Base-by-base conservation (phyloP, 75 land plant species). In the Picea sitchensis region DNA sequence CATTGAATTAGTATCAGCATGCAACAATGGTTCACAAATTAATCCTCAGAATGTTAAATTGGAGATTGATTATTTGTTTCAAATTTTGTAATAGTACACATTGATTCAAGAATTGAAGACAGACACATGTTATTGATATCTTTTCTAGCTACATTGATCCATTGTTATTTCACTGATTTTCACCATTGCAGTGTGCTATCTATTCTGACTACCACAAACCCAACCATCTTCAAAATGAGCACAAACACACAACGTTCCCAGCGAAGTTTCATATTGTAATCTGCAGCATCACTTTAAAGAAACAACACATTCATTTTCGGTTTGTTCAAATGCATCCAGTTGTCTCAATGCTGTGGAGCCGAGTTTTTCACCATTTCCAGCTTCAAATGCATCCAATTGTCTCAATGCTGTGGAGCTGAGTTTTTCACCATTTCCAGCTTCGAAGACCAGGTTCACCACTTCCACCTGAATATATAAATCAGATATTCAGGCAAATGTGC, bases 371-470 rank as follows among this genome's bases (percentile, higher is more conserved):
- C n/a, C 18, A 36, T 67, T 59, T 79, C 61, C 21, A 59, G 73
- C 61, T 31, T 67, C 7, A 32, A 36, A 67, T 31, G 71, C 44
- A 36, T 67, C 44, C 14, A 67, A n/a, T 67, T 67, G 71, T 3
- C 71, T 17, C 38, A 67, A 36, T 67, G 71, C 44, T 67, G 71
- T 67, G 15, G 71, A 67, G 71, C 71, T 36, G 44, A 67, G 38
- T 14, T 67, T 67, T 67, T 67, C 71, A 31, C 44, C 18, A 67
- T 67, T 59, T 79, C 61, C 34, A 59, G 59, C 61, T 83, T 21
- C 65, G 21, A 58, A 61, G 47, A 34, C 44, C 80, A 69, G 78
- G 71, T 67, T 44, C 14, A 67, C 71, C 71, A 67, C 71, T 67
- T 67, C 71, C 44, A 67, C 17, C 41, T 67, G 9, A 51, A 51